A percentile compares a stretch with the other conserved stretches of the same genome.
phyloP scores from a whole-genome alignment of 1,284 basidiomycete genomes.

The Trichosporon asahii region DNA sequence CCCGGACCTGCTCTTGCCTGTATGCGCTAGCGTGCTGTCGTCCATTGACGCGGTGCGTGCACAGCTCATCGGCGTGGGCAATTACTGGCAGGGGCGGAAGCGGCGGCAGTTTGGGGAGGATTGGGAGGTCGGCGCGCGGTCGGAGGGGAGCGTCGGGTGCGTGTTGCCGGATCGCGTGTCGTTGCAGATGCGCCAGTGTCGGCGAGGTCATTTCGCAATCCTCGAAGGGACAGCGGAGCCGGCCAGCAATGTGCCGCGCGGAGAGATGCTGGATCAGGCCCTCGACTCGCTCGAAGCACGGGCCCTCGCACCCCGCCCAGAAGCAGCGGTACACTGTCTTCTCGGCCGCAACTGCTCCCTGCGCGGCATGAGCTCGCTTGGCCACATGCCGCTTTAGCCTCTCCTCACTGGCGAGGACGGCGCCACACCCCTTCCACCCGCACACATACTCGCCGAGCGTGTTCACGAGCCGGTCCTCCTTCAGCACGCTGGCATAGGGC shows the following conservation, averaged over 20 bases:
- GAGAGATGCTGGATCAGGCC: constrained; percentile 36
- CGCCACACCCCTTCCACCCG: constrained; percentile 42
- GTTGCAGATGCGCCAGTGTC: constrained; percentile 33
- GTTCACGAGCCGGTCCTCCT: constrained; percentile 29
- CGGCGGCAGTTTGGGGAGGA: background rate
- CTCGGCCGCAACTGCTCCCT: constrained; percentile 24
- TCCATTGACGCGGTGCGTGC: background rate
- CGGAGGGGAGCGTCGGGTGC: constrained; percentile 25
- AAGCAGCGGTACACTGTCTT: constrained; percentile 27
- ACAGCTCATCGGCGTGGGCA: background rate
- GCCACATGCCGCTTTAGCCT: constrained; percentile 33
- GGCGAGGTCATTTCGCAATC: constrained; percentile 31
- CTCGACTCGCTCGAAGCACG: constrained; percentile 28
- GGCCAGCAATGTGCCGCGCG: constrained; percentile 34
- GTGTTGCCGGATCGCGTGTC: background rate
- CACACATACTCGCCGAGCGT: constrained; percentile 28
- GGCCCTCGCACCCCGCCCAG: constrained; percentile 36
- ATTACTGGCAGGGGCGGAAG: background rate
- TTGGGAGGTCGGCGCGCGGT: background rate
- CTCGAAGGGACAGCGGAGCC: constrained; percentile 34
- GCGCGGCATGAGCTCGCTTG: constrained; percentile 24
- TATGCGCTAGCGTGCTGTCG: background rate
- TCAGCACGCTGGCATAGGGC: constrained; percentile 31
- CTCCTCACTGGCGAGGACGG: constrained; percentile 33
- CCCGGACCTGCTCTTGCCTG: constrained; percentile 1